Evolutionary conservation across 306 rosid genomes (phyloP), one percentile per base, ranked within the genome.

Genomic region (Gastrolobium bilobum): DNA sequence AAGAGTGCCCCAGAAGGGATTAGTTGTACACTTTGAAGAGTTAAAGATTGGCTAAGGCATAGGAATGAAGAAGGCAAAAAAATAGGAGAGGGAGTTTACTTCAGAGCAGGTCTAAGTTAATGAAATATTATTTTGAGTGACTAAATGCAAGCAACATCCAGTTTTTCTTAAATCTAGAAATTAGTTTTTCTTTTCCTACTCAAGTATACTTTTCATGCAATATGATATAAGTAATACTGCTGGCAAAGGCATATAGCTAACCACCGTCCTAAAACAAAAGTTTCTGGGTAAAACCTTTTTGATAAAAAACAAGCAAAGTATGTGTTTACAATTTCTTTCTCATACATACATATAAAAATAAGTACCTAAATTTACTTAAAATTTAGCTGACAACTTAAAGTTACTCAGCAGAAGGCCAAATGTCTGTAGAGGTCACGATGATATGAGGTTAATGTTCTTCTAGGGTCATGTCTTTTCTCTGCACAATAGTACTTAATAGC

Each of bases 41-140:
- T 66, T 42, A 38, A 44, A 42, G 68, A 31, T 33, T 15, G 5
- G 34, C 8, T 8, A 42, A 64, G 31, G 52, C 43, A 52, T 33
- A 34, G 15, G 54, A 65, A 56, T 43, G 75, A 73, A 53, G 14
- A 73, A 81, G 44, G 57, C 14, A 57, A 57, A 57, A 14, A 57
- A 57, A 57, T 4, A 4, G 20, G 38, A 46, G 52, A 10, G 11
- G 26, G 44, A 61, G 60, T 75, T 20, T 20, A 48, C 62, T 37
- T 48, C 63, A 50, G 44, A 76, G 33, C 53, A 76, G 8, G 64
- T 50, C 13, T 20, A 61, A 48, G 39, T 37, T 37, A 11, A 9
- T 35, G n/a, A 50, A 48, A 33, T 48, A 35, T n/a, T 8, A 46
- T 75, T 46, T 46, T 59, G 31, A 57, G 20, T 20, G 26, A 29